Base-by-base conservation (phyloP, 805 yeast genomes). In the Hanseniaspora jakobsenii region DNA sequence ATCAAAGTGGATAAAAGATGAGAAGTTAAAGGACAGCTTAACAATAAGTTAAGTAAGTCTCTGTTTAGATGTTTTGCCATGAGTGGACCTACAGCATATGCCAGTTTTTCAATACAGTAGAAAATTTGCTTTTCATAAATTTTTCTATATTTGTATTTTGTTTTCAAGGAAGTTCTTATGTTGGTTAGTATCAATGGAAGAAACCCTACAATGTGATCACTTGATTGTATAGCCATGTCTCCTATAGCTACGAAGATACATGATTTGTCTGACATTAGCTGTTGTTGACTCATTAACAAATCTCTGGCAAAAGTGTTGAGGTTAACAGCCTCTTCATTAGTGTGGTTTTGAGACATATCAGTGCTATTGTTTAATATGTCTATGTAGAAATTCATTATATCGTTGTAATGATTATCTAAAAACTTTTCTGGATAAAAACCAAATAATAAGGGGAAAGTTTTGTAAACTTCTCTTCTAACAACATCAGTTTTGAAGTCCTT, bases 61-160 rank as follows among this genome's bases (percentile, higher is more conserved):
- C 79, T 72, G 51, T 85, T 87, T 45, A 91, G 64, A 57, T 84
- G 86, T 56, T 89, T 91, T 0, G 95, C 83, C 46, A 89, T 66
- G 0, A 95, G 94, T 10, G 95, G 93, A 0, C 96, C 96, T 13
- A 89, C 84, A 0, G 97, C 89, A 21, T 72, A 71, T 0, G 95
- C 87, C 29, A 91, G 64, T 61, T 84, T 81, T 0, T 93, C 84
- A 35, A 89, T 70, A 58, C 97, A 91, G 53, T 81, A 83, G 55
- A 87, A 89, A 17, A 89, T 74, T 1, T 94, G 86, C 0, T 83
- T 80, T 51, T 84, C 94, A 35, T 81, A 76, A 38, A 81, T 86
- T 55, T 76, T 79, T 48, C 87, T 70, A 2, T 69, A 60, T 50
- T 76, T 74, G 14, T 62, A 61, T 45, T 62, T 65, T 0, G 64